phyloP scores from a whole-genome alignment of 441 rosid genomes.

The Theobroma grandiflorum region DNA sequence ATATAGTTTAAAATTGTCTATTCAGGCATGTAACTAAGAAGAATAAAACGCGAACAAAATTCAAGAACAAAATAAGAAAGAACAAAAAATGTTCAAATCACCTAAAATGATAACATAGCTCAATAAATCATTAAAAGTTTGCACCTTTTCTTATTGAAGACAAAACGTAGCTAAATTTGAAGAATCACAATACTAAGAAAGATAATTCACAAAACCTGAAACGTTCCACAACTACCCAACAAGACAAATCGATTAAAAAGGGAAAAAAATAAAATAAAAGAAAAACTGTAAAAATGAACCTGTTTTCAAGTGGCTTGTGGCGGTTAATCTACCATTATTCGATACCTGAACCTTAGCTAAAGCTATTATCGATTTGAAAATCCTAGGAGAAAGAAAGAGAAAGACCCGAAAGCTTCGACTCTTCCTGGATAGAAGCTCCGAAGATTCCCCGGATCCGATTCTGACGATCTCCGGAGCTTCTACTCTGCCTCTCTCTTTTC shows the following conservation, averaged over 20 bases:
- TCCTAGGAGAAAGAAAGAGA: not conserved
- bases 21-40: not conserved
- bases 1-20: not conserved
- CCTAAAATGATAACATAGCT: not conserved
- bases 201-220: not conserved
- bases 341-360: not conserved
- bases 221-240: not conserved
- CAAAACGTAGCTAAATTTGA: not conserved
- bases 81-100: not conserved
- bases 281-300: not conserved
- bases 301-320: not conserved
- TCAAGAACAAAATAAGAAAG: not conserved
- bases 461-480: not conserved
- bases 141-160: not conserved
- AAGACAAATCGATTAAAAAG: not conserved
- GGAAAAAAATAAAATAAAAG: not conserved
- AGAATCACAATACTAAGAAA: not conserved
- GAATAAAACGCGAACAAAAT: not conserved
- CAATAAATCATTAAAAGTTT: not conserved
- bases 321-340: not conserved
- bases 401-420: not conserved
- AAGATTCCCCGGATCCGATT: not conserved
- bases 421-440: conserved; percentile 3
- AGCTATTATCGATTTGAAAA: not conserved
- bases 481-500: not conserved